phyloP scores from a whole-genome alignment of 257 asterid genomes.

The Misopates orontium region DNA sequence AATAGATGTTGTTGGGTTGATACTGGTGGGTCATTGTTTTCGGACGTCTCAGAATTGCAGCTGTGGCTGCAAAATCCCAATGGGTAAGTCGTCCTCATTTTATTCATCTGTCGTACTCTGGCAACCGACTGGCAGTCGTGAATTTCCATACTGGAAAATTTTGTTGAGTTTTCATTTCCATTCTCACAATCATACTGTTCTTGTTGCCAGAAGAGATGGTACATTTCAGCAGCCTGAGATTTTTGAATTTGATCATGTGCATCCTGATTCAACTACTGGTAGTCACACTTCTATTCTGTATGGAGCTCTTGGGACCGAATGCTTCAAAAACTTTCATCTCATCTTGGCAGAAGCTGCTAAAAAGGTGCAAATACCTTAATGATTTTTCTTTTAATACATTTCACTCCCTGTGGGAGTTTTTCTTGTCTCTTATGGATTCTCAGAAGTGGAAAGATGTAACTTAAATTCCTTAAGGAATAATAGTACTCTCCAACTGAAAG shows the following conservation, averaged over 20 bases:
- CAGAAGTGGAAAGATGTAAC: not conserved
- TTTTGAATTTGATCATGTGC: constrained; percentile 93
- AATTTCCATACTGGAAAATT: constrained; percentile 9
- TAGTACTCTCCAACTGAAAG: constrained; percentile 15
- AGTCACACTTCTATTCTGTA: constrained; percentile 68
- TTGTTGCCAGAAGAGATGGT: constrained; percentile 53
- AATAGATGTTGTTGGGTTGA: constrained; percentile 96
- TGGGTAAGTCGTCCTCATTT: constrained; percentile 52
- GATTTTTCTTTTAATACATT: constrained; percentile 21
- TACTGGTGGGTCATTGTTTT: constrained; percentile 75
- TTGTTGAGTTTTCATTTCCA: constrained; percentile 25
- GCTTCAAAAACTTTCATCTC: constrained; percentile 81
- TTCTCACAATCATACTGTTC: constrained; percentile 22
- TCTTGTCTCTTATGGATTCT: constrained; percentile 19
- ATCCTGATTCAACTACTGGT: constrained; percentile 76
- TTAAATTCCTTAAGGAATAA: constrained; percentile 4
- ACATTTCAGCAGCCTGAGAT: constrained; percentile 89
- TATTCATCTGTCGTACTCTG: constrained; percentile 16
- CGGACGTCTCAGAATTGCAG: constrained; percentile 63
- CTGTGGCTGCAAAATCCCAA: constrained; percentile 64
- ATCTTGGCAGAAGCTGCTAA: constrained; percentile 69
- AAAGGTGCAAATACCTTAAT: constrained; percentile 47
- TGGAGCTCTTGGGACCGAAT: constrained; percentile 90
- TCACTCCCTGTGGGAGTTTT: constrained; percentile 18
- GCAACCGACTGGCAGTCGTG: not conserved